Evolutionary conservation across 1,139 yeast species (phyloP).

Genomic region (Yamadazyma diddensiae): DNA sequence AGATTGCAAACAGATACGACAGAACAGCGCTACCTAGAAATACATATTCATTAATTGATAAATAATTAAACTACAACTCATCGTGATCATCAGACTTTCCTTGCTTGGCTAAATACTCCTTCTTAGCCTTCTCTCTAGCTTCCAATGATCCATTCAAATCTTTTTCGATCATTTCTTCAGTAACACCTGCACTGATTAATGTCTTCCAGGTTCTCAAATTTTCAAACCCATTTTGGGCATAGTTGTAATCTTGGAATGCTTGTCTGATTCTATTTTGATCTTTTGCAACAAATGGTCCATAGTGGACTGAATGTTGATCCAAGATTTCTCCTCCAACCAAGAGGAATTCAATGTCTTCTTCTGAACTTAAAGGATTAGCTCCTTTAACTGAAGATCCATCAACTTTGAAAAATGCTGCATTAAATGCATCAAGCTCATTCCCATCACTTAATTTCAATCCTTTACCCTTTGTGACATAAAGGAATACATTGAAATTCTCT

Average conservation of each 20-base stretch:
- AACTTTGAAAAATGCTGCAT: slow-evolving; percentile 61
- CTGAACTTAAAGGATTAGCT: slow-evolving; percentile 34
- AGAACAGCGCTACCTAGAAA: no score
- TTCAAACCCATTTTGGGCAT: slow-evolving; percentile 71
- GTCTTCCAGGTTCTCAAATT: slow-evolving; percentile 66
- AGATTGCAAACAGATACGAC: no score
- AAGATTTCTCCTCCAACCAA: slow-evolving; percentile 75
- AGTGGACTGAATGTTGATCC: slow-evolving; percentile 77
- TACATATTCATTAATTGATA: not conserved
- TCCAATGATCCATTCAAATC: slow-evolving; percentile 35
- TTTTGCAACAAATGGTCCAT: slow-evolving; percentile 87
- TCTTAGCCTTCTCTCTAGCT: slow-evolving; percentile 28
- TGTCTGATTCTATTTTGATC: slow-evolving; percentile 58
- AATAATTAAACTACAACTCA: slow-evolving; percentile 11
- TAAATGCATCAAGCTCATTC: slow-evolving; percentile 39
- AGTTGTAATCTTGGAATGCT: slow-evolving; percentile 70
- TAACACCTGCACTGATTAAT: slow-evolving; percentile 61
- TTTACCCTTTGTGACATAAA: slow-evolving; percentile 67
- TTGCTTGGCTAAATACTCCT: slow-evolving; percentile 22
- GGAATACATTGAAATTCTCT: slow-evolving; percentile 63
- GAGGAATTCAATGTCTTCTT: slow-evolving; percentile 51
- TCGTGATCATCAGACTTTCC: slow-evolving; percentile 16
- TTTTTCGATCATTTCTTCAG: slow-evolving; percentile 41
- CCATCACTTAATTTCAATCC: slow-evolving; percentile 46
- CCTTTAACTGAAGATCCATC: slow-evolving; percentile 63